Evolutionary conservation across 1,284 basidiomycete genomes (phyloP).

Genomic region (Pholiota adiposa): DNA sequence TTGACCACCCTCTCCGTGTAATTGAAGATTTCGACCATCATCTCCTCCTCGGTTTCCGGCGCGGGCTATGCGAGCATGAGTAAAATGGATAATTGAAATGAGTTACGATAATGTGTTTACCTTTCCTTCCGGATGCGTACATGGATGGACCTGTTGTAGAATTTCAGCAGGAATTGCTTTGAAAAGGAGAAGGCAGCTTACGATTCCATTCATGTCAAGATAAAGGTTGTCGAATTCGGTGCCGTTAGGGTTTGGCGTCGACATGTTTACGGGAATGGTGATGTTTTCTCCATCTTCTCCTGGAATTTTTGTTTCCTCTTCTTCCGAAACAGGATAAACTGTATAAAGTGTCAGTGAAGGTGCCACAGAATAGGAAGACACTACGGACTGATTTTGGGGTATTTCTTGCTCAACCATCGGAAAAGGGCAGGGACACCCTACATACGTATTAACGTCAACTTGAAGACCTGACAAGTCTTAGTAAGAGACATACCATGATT

Average conservation of each 20-base stretch:
- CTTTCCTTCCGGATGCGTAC: conserved; percentile 98
- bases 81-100: not conserved
- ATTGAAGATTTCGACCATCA: conserved; percentile 98
- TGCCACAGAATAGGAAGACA: conserved; percentile 6
- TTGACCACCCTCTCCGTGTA: conserved; percentile 98
- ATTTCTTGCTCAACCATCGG: conserved; percentile 95
- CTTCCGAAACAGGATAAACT: conserved; percentile 85
- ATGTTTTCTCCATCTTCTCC: conserved; percentile 73
- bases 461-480: not conserved
- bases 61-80: conserved; percentile 61
- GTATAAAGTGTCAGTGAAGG: not conserved
- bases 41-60: conserved; percentile 97
- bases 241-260: conserved; percentile 92
- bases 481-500: conserved; percentile 15
- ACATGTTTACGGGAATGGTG: conserved; percentile 84
- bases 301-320: conserved; percentile 72
- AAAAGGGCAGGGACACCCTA: conserved; percentile 95
- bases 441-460: conserved; percentile 15
- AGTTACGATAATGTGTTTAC: conserved; percentile 39
- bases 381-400: conserved; percentile 87
- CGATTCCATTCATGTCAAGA: conserved; percentile 92
- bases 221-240: conserved; percentile 97
- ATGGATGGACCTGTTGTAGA: conserved; percentile 87
- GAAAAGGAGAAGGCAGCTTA: conserved; percentile 31
- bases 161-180: conserved; percentile 7